phyloP scores from a whole-genome alignment of 106 monocot species.

The Acorus gramineus region DNA sequence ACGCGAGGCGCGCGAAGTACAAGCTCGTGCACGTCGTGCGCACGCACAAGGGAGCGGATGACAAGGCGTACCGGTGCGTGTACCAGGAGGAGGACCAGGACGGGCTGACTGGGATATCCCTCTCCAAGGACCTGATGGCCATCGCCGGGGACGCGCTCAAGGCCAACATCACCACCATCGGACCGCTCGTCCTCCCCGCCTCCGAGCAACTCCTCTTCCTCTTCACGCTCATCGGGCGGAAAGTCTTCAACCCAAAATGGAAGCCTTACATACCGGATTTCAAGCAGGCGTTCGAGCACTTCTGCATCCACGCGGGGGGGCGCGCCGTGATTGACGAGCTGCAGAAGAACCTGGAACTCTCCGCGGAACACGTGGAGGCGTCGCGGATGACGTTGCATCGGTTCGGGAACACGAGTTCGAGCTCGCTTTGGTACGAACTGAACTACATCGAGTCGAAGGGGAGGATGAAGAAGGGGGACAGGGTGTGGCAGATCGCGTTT shows the following conservation, averaged over 20 bases:
- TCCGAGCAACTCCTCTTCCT: conserved; percentile 30
- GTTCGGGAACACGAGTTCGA: too few relatives aligned
- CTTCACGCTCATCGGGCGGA: conserved; percentile 19
- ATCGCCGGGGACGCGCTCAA: conserved; percentile 26
- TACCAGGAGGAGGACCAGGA: conserved; percentile 21
- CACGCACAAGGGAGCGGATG: conserved; percentile 22
- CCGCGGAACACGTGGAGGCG: too few relatives aligned
- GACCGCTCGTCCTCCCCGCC: conserved; percentile 24
- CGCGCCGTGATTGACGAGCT: too few relatives aligned
- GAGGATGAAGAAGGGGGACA: too few relatives aligned
- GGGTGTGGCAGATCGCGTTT: too few relatives aligned
- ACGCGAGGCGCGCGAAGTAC: conserved; percentile 17
- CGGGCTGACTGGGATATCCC: conserved; percentile 20
- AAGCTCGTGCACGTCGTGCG: conserved; percentile 20
- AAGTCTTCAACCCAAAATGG: conserved; percentile 4
- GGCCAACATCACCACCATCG: conserved; percentile 26
- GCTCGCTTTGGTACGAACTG: too few relatives aligned
- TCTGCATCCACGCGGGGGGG: too few relatives aligned
- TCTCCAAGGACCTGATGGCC: conserved; percentile 29
- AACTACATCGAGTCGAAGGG: too few relatives aligned
- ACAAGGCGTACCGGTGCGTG: conserved; percentile 25
- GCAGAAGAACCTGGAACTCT: too few relatives aligned
- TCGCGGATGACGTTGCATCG: too few relatives aligned
- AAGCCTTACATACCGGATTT: too few relatives aligned
- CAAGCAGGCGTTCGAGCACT: too few relatives aligned